Evolutionary conservation across 1,284 basidiomycete genomes (phyloP), one percentile per base, ranked within the genome.

Genomic region (Fereydounia khargensis): DNA sequence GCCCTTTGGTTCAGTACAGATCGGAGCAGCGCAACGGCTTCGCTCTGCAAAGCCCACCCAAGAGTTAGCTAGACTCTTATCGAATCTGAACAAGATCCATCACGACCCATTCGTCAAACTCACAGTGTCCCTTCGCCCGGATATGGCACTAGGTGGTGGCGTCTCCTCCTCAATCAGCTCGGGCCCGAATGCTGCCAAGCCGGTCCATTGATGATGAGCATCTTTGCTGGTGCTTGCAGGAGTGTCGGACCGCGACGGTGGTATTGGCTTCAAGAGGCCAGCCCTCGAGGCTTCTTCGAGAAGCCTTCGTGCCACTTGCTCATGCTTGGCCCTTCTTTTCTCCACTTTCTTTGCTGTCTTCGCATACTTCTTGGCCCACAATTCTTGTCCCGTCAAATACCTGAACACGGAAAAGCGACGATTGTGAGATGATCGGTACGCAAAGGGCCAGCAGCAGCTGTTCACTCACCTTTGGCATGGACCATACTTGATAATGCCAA

Each of bases 401-500:
- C 40, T 32, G 8, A 11, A n/a, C 27, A n/a, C 27, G 10, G 27
- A 28, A 28, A 28, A 28, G n/a, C 9, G n/a, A n/a, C 9, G 9
- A n/a, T 9, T 10, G n/a, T 10, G n/a, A n/a, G 27, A 28, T 28
- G 27, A 28, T 28, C 9, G 27, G n/a, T 10, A n/a, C n/a, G 9
- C n/a, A 28, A 28, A 10, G 27, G n/a, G 27, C 9, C 17, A 33
- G 32, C 13, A 33, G 18, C 14, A 6, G 17, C 8, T 7, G 7
- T 11, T 16, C 32, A 11, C 20, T 31, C n/a, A 10, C 33, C 33
- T 8, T 16, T 35, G 55, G 22, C 56, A 47, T 0, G 79, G 77
- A 0, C 78, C 79, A 52, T 78, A 78, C 57, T 81, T 80, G 64
- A 83, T 77, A 17, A 76, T 47, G 0, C 82, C 81, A 8, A 82